These are phyloP conservation scores for Phoenix dactylifera DNA, from an alignment of 176 grass and related monocot species.

Conservation along the genomic window DNA sequence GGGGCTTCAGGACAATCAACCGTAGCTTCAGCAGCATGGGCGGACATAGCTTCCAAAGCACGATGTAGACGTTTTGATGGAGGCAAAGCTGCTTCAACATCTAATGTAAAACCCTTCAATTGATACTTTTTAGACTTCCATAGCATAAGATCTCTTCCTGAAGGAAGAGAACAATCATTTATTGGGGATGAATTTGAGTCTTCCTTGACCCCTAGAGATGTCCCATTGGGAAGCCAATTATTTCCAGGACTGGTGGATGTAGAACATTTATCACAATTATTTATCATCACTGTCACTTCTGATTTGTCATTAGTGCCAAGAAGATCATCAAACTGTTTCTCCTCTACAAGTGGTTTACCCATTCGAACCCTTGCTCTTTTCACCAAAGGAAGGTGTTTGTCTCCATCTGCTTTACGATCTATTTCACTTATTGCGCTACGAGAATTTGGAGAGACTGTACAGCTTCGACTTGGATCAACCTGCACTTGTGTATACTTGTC, in stretches of 20 bases:
- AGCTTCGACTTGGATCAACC: slow-evolving; percentile 24
- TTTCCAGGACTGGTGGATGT: slow-evolving; percentile 13
- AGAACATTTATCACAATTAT: slow-evolving; percentile 24
- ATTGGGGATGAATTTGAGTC: slow-evolving; percentile 23
- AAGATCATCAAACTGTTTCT: slow-evolving; percentile 23
- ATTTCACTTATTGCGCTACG: slow-evolving; percentile 27
- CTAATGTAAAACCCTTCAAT: slow-evolving; percentile 32
- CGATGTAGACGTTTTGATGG: slow-evolving; percentile 96
- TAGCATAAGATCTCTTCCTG: slow-evolving; percentile 20
- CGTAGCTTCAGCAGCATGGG: slow-evolving; percentile 54
- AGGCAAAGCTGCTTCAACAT: slow-evolving; percentile 89
- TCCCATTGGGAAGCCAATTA: slow-evolving; percentile 14
- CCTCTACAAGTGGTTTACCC: slow-evolving; percentile 43
- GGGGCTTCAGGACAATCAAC: slow-evolving; percentile 31
- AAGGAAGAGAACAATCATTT: slow-evolving; percentile 15
- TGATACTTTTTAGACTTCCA: slow-evolving; percentile 34
- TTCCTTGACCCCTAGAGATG: slow-evolving; percentile 13
- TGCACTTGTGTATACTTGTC: slow-evolving; percentile 26
- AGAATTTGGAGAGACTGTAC: slow-evolving; percentile 43
- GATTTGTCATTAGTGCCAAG: slow-evolving; percentile 21
- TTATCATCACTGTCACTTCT: slow-evolving; percentile 15
- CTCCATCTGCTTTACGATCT: slow-evolving; percentile 66
- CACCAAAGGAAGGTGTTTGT: slow-evolving; percentile 88
- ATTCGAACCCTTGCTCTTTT: slow-evolving; percentile 94
- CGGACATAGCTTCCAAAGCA: slow-evolving; percentile 97